phyloP scores from a whole-genome alignment of 352 stramenopile species.

The Blastocystis sp. region DNA sequence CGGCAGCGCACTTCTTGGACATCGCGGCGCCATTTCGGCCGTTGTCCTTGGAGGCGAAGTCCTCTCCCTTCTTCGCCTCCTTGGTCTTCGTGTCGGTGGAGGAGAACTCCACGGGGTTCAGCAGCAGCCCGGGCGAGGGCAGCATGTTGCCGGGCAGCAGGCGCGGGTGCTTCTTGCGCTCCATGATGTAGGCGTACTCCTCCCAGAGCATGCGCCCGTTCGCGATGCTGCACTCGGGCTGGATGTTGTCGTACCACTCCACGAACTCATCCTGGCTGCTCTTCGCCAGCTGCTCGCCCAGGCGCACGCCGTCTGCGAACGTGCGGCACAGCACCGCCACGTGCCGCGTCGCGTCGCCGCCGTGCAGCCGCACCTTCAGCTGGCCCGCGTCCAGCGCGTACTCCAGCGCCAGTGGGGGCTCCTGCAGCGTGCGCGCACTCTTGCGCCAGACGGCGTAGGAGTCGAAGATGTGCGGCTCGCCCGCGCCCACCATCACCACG shows the following conservation, averaged over 20 bases:
- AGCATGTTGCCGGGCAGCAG: conserved; percentile 73
- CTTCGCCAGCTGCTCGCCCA: background rate
- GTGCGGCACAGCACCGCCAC: conserved; percentile 21
- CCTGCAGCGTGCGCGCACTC: background rate
- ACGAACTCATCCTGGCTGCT: too few relatives aligned
- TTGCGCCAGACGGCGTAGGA: background rate
- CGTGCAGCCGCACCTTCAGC: conserved; percentile 13
- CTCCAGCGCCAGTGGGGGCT: background rate
- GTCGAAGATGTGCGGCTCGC: too few relatives aligned
- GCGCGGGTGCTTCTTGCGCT: conserved; percentile 70
- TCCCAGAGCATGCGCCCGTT: conserved; percentile 73
- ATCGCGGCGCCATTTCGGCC: background rate
- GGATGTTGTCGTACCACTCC: background rate
- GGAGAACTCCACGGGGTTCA: conserved; percentile 74
- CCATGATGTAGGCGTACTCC: conserved; percentile 78
- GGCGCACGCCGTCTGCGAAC: conserved; percentile 4
- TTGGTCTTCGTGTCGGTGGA: conserved; percentile 73
- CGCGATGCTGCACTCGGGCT: conserved; percentile 7
- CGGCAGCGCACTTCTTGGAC: conserved; percentile 10
- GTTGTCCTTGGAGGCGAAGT: conserved; percentile 51
- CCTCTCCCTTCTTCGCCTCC: conserved; percentile 68
- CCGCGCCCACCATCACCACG: background rate
- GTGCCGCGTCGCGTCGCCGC: background rate
- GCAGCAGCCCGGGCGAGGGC: conserved; percentile 74
- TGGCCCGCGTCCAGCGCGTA: background rate